Percentiles rank a stretch among this genome's conserved stretches.
phyloP scores from a whole-genome alignment of 768 basidiomycete species.

The Exsudoporus frostii region DNA sequence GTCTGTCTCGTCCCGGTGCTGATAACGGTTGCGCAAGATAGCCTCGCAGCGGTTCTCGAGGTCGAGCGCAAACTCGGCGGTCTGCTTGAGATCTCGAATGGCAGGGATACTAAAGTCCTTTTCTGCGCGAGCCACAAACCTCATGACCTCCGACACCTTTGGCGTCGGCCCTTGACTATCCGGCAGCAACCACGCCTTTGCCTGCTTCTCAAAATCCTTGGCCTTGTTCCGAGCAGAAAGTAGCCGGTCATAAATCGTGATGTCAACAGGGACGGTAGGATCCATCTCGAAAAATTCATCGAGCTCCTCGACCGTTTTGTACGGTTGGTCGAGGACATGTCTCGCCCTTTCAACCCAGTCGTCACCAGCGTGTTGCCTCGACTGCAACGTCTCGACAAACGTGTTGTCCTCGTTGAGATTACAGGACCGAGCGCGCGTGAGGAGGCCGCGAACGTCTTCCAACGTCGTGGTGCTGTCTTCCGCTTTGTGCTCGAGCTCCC shows the following conservation, averaged over 20 bases:
- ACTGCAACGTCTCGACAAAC: conserved; percentile 59
- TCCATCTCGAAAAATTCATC: conserved; percentile 69
- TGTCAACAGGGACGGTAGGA: conserved; percentile 65
- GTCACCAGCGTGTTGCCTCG: conserved; percentile 62
- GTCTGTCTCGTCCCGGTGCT: conserved; percentile 53
- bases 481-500: conserved; percentile 69
- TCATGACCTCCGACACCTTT: conserved; percentile 63
- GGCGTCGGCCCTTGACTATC: conserved; percentile 56
- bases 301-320: conserved; percentile 74
- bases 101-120: conserved; percentile 73
- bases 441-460: conserved; percentile 71
- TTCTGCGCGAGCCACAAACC: conserved; percentile 66
- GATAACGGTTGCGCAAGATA: conserved; percentile 63
- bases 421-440: conserved; percentile 68
- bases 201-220: conserved; percentile 77
- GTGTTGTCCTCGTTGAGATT: conserved; percentile 63
- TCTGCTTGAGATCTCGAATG: conserved; percentile 62
- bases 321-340: conserved; percentile 59
- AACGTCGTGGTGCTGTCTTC: conserved; percentile 66
- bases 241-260: conserved; percentile 61
- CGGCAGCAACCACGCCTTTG: conserved; percentile 63
- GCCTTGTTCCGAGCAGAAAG: conserved; percentile 64
- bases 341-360: conserved; percentile 77
- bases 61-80: conserved; percentile 74
- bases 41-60: conserved; percentile 74